Conservation (phyloP, 768 basidiomycete species). For the Phylloporus scabripes region DNA sequence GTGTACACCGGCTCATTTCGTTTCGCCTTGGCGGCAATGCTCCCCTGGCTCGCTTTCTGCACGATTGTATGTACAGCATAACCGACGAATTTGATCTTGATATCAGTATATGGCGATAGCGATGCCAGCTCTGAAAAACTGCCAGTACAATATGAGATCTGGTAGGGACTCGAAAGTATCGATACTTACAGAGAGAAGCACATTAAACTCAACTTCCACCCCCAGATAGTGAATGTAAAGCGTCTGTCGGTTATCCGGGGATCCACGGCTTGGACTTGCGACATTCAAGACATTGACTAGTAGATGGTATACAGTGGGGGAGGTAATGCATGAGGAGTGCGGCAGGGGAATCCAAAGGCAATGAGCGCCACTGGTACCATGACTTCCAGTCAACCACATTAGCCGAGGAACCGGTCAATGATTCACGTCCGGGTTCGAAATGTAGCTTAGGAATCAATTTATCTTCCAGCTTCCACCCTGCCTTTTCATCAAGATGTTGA, state of each 20-base stretch:
- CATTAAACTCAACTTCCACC: slow-evolving; percentile 36
- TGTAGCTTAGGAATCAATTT: slow-evolving; percentile 31
- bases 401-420: slow-evolving; percentile 20
- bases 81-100: slow-evolving; percentile 40
- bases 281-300: slow-evolving; percentile 32
- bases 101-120: slow-evolving; percentile 40
- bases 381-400: slow-evolving; percentile 38
- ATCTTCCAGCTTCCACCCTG: slow-evolving; percentile 35
- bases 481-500: slow-evolving; percentile 21
- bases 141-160: background rate
- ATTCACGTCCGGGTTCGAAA: slow-evolving; percentile 25
- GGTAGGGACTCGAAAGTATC: background rate
- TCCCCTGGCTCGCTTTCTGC: slow-evolving; percentile 28
- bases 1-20: slow-evolving; percentile 27
- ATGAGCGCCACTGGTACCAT: slow-evolving; percentile 42
- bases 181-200: slow-evolving; percentile 36
- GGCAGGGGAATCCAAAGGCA: slow-evolving; percentile 39
- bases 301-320: slow-evolving; percentile 37
- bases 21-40: slow-evolving; percentile 29
- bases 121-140: slow-evolving; percentile 45
- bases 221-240: slow-evolving; percentile 36
- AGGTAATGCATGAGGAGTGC: slow-evolving; percentile 42
- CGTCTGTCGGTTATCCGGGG: slow-evolving; percentile 19
- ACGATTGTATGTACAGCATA: slow-evolving; percentile 27
- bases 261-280: slow-evolving; percentile 20